Conservation (phyloP, 768 basidiomycete genomes). For the Boletus vermiculosoides region DNA sequence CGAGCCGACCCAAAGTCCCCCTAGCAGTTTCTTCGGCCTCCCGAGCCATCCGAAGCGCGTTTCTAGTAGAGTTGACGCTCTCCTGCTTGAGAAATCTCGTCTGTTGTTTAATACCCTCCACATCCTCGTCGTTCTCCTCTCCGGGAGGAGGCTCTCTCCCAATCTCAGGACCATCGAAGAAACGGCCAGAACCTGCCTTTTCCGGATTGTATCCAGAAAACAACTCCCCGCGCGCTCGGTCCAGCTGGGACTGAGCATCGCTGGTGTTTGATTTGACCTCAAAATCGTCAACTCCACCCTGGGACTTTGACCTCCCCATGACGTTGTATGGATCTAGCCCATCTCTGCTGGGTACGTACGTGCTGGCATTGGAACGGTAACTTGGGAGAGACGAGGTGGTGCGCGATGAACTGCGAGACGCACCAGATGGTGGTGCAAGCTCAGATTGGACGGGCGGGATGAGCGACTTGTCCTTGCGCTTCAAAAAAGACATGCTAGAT, state of each 20-base stretch:
- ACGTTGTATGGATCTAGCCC: constrained; percentile 51
- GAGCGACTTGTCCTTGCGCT: constrained; percentile 57
- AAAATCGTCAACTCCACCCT: constrained; percentile 26
- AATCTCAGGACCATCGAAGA: constrained; percentile 60
- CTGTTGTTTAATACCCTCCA: constrained; percentile 94
- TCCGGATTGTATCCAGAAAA: constrained; percentile 72
- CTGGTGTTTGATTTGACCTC: constrained; percentile 10
- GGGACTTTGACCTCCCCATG: constrained; percentile 27
- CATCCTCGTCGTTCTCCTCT: constrained; percentile 80
- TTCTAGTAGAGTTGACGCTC: constrained; percentile 82
- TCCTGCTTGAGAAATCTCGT: constrained; percentile 90
- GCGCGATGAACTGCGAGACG: constrained; percentile 30
- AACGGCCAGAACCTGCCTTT: constrained; percentile 59
- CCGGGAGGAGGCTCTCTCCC: constrained; percentile 52
- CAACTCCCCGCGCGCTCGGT: constrained; percentile 68
- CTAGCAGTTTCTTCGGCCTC: constrained; percentile 96
- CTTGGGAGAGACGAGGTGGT: constrained; percentile 41
- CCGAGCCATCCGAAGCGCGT: constrained; percentile 89
- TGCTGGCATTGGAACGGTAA: constrained; percentile 52
- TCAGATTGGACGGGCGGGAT: constrained; percentile 66
- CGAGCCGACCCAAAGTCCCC: constrained; percentile 78
- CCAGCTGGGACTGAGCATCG: constrained; percentile 46
- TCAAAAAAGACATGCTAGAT: constrained; percentile 42
- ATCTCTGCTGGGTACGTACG: constrained; percentile 70
- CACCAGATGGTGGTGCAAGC: constrained; percentile 26